A percentile compares a stretch with the other conserved stretches of the same genome.
Conservation (phyloP, 805 yeast species). For the Saitoella complicata region DNA sequence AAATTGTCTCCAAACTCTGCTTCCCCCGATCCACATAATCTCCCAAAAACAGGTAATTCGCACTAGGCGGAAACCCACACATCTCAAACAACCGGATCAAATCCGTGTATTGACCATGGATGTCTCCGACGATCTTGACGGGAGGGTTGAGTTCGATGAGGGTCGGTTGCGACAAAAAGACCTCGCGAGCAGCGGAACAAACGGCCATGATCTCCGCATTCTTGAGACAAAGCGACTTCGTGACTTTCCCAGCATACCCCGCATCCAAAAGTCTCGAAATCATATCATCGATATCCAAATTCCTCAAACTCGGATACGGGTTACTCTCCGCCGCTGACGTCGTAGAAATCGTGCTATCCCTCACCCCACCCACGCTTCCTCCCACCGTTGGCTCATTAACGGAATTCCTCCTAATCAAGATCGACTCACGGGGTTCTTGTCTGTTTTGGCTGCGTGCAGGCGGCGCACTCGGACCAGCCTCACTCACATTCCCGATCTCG, state of each 20-base stretch:
- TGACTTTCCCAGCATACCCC: conserved; percentile 87
- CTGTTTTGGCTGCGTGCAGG: no score
- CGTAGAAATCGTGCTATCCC: not conserved
- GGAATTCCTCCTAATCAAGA: not conserved
- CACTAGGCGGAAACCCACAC: conserved; percentile 92
- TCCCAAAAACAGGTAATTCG: conserved; percentile 83
- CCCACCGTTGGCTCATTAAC: not conserved
- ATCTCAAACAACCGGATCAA: conserved; percentile 77
- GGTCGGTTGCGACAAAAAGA: conserved; percentile 80
- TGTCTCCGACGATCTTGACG: conserved; percentile 80
- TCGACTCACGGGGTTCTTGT: no score
- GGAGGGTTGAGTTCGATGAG: conserved; percentile 74
- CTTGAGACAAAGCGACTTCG: conserved; percentile 75
- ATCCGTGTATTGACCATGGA: conserved; percentile 93
- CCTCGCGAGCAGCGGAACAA: conserved; percentile 77
- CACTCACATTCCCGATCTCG: no score
- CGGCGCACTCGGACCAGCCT: no score
- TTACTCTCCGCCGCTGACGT: not conserved
- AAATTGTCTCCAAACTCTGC: conserved; percentile 83
- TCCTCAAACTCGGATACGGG: not conserved
- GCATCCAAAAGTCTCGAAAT: conserved; percentile 88
- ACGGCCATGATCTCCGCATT: conserved; percentile 76
- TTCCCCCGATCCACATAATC: conserved; percentile 98
- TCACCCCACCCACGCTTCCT: not conserved
- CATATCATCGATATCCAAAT: conserved; percentile 59